Evolutionary conservation across 2,329 filamentous ascomycete species (phyloP).

Genomic region (Falciphora oryzae): DNA sequence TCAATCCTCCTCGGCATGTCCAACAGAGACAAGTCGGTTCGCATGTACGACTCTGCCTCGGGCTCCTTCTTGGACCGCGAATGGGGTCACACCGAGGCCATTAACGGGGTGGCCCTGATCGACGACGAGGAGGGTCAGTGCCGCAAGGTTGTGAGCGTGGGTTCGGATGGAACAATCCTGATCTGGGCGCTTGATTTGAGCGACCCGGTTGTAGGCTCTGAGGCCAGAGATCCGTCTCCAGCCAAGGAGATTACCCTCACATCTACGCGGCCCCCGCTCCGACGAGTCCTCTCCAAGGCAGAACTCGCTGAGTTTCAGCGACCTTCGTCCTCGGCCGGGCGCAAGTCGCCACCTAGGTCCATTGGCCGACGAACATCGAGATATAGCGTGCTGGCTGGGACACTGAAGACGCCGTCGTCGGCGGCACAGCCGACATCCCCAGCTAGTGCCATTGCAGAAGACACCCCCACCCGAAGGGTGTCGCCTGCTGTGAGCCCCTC

Average conservation of each 20-base stretch:
- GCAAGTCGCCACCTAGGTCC: slow-evolving; percentile 50
- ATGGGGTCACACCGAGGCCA: slow-evolving; percentile 91
- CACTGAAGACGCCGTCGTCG: slow-evolving; percentile 31
- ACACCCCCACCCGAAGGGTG: slow-evolving; percentile 42
- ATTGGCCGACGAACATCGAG: slow-evolving; percentile 50
- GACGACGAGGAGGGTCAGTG: slow-evolving; percentile 45
- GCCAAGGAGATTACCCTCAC: slow-evolving; percentile 37
- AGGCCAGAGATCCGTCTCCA: slow-evolving; percentile 49
- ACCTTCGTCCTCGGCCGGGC: slow-evolving; percentile 39
- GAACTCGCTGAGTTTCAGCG: slow-evolving; percentile 77
- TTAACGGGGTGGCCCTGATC: slow-evolving; percentile 75
- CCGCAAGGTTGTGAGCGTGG: slow-evolving; percentile 64
- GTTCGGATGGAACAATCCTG: slow-evolving; percentile 78
- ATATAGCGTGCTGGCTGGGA: slow-evolving; percentile 35
- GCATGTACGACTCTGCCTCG: slow-evolving; percentile 75
- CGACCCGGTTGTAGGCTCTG: slow-evolving; percentile 32
- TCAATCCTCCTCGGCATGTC: slow-evolving; percentile 80
- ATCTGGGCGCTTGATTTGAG: slow-evolving; percentile 60
- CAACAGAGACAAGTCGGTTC: slow-evolving; percentile 90
- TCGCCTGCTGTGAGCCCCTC: slow-evolving; percentile 36
- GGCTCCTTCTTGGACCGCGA: slow-evolving; percentile 79
- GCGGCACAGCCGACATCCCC: slow-evolving; percentile 26
- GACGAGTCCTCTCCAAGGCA: slow-evolving; percentile 79
- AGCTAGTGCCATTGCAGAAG: slow-evolving; percentile 34
- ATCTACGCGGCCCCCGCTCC: slow-evolving; percentile 64